phyloP scores from a whole-genome alignment of 169 alveolate genomes.

The Plasmodium inui region DNA sequence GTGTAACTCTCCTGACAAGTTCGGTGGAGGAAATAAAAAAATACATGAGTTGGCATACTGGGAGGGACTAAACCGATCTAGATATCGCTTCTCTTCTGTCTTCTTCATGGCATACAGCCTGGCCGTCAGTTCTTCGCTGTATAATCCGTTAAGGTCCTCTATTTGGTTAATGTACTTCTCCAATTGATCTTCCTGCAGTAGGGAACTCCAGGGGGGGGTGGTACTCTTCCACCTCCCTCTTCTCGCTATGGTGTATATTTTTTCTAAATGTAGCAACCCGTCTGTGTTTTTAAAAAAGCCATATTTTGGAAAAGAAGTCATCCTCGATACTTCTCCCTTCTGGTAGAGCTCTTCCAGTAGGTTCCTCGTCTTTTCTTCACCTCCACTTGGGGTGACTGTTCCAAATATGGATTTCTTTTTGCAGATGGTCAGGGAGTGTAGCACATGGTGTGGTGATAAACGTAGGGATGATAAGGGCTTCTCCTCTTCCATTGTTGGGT shows the following conservation, averaged over 20 bases:
- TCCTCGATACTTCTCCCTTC: too few relatives aligned
- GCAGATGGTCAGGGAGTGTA: neutral
- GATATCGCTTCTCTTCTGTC: neutral
- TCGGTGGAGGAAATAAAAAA: constrained; percentile 48
- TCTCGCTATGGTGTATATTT: neutral
- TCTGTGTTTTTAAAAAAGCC: neutral
- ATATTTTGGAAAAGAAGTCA: neutral
- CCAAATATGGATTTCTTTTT: neutral
- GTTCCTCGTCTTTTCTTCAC: neutral
- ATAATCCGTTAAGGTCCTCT: constrained; percentile 3
- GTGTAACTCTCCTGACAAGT: constrained; percentile 52
- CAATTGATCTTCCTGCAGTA: neutral
- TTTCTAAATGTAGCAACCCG: neutral
- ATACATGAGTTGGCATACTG: constrained; percentile 30
- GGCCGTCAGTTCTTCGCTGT: neutral
- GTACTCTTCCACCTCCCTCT: neutral
- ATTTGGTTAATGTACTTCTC: neutral
- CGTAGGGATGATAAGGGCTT: neutral
- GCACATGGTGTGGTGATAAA: neutral
- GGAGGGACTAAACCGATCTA: neutral
- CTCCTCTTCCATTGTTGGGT: neutral
- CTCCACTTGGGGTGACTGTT: neutral
- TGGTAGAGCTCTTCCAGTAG: neutral
- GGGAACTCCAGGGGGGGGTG: neutral
- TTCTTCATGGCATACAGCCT: constrained; percentile 4